Evolutionary conservation across 768 basidiomycete genomes (phyloP), one percentile per base, ranked within the genome.

Genomic region (Lactarius pseudohatsudake): DNA sequence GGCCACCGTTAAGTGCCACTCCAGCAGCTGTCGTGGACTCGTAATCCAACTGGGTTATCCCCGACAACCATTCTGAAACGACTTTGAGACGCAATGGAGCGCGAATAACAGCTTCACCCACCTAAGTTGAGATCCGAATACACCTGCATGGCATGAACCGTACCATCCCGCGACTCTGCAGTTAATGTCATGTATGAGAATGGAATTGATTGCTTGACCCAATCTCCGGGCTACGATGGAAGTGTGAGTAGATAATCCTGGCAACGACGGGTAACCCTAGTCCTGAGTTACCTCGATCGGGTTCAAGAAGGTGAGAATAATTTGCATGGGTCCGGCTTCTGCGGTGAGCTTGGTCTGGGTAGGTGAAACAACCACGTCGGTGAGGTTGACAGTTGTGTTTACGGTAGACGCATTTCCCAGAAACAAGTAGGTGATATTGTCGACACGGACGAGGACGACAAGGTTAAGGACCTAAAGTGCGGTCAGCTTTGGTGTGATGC

Each of bases 51-150:
- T 28, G 2, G 28, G 28, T 28, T 28, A 28, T 28, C 28, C 28
- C 28, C 2, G 28, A 28, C 28, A 2, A 26, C 26, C 26, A 26
- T 26, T 1, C 26, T 26, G 26, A 26, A 34, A 53, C n/a, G 13
- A 18, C n/a, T 26, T 26, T 50, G 43, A 57, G 30, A 22, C 16
- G n/a, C 26, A 4, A 30, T 36, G 20, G 45, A 55, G 18, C 15
- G 11, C 41, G 47, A 8, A 43, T 47, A 53, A 20, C 20, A 53
- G 47, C n/a, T 15, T 2, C 13, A 61, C 71, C n/a, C 53, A 78
- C 78, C 77, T 67, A 71, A 76, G 57, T 74, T 78, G 47, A 81
- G 75, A 64, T 81, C 79, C 0, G 78, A 74, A 65, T 79, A 80
- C 4, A 81, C 70, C 61, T 80, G 75, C 11, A 79, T 74, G 15